Evolutionary conservation across 208 protist genomes (phyloP).

Genomic region (Leishmania major): DNA sequence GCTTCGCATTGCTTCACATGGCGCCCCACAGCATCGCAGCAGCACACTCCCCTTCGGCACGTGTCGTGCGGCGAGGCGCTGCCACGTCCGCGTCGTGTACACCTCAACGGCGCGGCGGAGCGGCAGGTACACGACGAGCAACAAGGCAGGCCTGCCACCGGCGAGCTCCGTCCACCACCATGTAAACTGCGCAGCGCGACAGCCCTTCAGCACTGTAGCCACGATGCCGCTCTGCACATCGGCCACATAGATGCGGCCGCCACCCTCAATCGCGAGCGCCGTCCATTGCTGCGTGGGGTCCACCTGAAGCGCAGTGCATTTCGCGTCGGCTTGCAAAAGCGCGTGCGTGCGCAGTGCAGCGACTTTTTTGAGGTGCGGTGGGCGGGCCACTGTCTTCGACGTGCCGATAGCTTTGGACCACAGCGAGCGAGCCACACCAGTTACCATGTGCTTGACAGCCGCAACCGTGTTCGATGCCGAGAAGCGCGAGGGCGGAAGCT

Average conservation of each 20-base stretch:
- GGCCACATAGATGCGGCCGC: conserved; percentile 72
- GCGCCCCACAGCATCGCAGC: conserved; percentile 34
- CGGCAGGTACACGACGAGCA: conserved; percentile 75
- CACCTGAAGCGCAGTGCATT: conserved; percentile 51
- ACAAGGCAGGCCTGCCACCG: conserved; percentile 38
- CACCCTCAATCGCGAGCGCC: conserved; percentile 51
- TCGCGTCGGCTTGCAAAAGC: conserved; percentile 63
- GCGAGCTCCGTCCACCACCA: conserved; percentile 51
- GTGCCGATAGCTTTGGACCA: conserved; percentile 36
- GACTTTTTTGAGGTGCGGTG: conserved; percentile 37
- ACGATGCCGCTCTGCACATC: conserved; percentile 55
- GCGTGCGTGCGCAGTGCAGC: conserved; percentile 22
- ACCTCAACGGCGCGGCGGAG: conserved; percentile 74
- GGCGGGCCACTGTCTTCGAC: conserved; percentile 4
- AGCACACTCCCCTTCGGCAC: conserved; percentile 59
- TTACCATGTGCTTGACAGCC: conserved; percentile 52
- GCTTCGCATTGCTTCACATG: background rate
- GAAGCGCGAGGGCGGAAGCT: conserved; percentile 37
- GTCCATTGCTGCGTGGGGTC: conserved; percentile 76
- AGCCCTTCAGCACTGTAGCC: conserved; percentile 68
- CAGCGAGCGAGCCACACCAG: conserved; percentile 45
- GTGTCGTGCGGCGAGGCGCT: conserved; percentile 61
- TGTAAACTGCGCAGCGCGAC: conserved; percentile 67
- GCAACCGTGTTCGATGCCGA: conserved; percentile 49
- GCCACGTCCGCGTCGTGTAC: conserved; percentile 56